Conservation (phyloP, 148 eudicot species). For the Persicaria tinctoria region DNA sequence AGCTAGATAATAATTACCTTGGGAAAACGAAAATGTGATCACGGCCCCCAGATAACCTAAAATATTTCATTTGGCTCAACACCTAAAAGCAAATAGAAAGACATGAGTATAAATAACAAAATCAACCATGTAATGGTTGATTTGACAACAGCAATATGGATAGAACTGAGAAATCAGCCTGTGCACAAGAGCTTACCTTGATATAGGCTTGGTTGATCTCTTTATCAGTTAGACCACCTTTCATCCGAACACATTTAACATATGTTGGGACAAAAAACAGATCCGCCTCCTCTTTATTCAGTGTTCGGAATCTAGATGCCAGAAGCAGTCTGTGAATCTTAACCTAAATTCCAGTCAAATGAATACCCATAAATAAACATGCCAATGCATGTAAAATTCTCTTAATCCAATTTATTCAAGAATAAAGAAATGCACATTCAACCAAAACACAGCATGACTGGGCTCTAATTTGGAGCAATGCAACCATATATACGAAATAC, state of each 20-base stretch:
- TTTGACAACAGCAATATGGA: not conserved
- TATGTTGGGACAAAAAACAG: constrained; percentile 89
- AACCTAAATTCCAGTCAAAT: constrained; percentile 37
- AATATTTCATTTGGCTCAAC: constrained; percentile 92
- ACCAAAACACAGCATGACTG: not conserved
- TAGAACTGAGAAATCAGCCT: not conserved
- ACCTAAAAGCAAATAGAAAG: constrained; percentile 56
- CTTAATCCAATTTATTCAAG: not conserved
- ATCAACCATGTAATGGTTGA: not conserved
- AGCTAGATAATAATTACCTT: constrained; percentile 38
- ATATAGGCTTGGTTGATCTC: constrained; percentile 87
- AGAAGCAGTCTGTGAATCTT: constrained; percentile 78
- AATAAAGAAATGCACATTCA: not conserved
- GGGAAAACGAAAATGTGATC: constrained; percentile 91
- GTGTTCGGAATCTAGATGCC: constrained; percentile 68
- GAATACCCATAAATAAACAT: not conserved
- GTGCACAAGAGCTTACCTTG: constrained; percentile 35
- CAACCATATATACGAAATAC: not conserved
- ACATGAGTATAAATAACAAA: not conserved
- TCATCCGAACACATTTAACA: constrained; percentile 87
- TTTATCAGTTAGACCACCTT: constrained; percentile 89
- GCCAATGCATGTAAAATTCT: not conserved
- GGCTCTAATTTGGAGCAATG: not conserved
- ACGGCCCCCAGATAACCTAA: constrained; percentile 93
- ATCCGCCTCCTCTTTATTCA: constrained; percentile 76